phyloP scores from a whole-genome alignment of 805 yeast genomes.

The Yamadazyma paraphyllophila region DNA sequence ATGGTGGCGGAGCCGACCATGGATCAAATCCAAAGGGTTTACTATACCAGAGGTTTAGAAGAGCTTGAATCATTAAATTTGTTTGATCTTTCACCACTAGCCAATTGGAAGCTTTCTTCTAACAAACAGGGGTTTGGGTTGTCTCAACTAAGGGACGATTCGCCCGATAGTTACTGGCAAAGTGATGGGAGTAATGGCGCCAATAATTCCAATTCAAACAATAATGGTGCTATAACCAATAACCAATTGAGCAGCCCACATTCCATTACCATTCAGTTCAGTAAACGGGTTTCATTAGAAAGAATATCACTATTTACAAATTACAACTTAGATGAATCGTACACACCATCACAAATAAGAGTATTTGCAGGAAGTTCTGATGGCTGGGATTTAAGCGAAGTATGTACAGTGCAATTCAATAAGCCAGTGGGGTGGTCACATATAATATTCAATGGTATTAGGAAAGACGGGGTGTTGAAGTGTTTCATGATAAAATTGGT shows the following conservation, averaged over 20 bases:
- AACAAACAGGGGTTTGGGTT: conserved; percentile 71
- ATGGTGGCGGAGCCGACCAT: conserved; percentile 30
- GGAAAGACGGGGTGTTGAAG: conserved; percentile 57
- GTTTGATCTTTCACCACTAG: conserved; percentile 75
- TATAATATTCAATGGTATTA: conserved; percentile 53
- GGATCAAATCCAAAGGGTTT: conserved; percentile 41
- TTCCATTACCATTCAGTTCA: conserved; percentile 70
- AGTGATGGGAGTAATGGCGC: conserved; percentile 69
- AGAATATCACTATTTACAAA: conserved; percentile 72
- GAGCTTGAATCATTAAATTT: conserved; percentile 58
- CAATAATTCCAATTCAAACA: conserved; percentile 18
- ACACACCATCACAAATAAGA: conserved; percentile 74
- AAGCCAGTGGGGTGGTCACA: conserved; percentile 82
- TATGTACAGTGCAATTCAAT: conserved; percentile 53
- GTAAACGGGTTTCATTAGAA: conserved; percentile 69
- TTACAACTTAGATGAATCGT: conserved; percentile 76
- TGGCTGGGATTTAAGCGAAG: conserved; percentile 71
- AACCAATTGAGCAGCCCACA: conserved; percentile 69
- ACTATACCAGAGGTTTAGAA: conserved; percentile 47
- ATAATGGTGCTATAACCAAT: conserved; percentile 23
- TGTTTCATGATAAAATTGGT: conserved; percentile 63
- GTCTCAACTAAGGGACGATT: conserved; percentile 67
- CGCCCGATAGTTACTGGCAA: conserved; percentile 83
- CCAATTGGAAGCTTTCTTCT: conserved; percentile 82
- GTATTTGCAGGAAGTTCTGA: conserved; percentile 73